A percentile compares a stretch with the other conserved stretches of the same genome.
Evolutionary conservation across 495 filamentous ascomycete genomes (phyloP).

Genomic region (Daldinia caldariorum): DNA sequence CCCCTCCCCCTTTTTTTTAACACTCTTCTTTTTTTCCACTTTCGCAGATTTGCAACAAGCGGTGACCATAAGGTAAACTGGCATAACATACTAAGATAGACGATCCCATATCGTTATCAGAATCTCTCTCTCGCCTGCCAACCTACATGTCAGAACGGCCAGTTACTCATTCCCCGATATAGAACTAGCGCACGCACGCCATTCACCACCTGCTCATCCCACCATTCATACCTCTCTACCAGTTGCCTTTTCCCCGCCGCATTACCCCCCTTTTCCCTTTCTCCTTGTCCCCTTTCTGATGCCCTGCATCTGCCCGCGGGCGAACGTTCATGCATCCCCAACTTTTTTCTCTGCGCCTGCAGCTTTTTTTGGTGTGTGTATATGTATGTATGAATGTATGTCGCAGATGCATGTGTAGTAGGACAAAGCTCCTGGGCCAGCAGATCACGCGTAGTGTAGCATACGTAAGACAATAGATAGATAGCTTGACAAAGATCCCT

Average conservation of each 20-base stretch:
- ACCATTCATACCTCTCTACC: conserved; percentile 16
- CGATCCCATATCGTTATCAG: conserved; percentile 40
- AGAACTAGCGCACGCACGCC: conserved; percentile 30
- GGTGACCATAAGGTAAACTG: conserved; percentile 29
- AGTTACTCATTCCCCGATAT: conserved; percentile 39
- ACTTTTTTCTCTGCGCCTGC: conserved; percentile 31
- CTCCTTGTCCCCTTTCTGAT: conserved; percentile 37
- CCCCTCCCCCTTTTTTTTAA: conserved; percentile 8
- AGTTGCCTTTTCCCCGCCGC: conserved; percentile 22
- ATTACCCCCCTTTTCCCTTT: conserved; percentile 11
- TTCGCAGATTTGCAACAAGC: conserved; percentile 27
- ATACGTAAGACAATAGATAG: conserved; percentile 29
- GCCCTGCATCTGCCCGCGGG: conserved; percentile 33
- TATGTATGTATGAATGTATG: conserved; percentile 18
- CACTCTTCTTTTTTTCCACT: neutral
- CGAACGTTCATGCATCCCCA: conserved; percentile 44
- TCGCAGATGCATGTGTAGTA: conserved; percentile 27
- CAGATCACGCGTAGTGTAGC: conserved; percentile 30
- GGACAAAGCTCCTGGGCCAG: conserved; percentile 25
- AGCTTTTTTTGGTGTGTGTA: conserved; percentile 22
- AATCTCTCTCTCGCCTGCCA: conserved; percentile 13
- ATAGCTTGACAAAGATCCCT: conserved; percentile 5
- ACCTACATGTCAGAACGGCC: conserved; percentile 28
- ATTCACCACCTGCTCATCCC: conserved; percentile 30
- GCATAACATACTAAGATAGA: neutral